Evolutionary conservation across 139 green algal species (phyloP), one percentile per base, ranked within the genome.

Genomic region (Edaphochlamys debaryana): DNA sequence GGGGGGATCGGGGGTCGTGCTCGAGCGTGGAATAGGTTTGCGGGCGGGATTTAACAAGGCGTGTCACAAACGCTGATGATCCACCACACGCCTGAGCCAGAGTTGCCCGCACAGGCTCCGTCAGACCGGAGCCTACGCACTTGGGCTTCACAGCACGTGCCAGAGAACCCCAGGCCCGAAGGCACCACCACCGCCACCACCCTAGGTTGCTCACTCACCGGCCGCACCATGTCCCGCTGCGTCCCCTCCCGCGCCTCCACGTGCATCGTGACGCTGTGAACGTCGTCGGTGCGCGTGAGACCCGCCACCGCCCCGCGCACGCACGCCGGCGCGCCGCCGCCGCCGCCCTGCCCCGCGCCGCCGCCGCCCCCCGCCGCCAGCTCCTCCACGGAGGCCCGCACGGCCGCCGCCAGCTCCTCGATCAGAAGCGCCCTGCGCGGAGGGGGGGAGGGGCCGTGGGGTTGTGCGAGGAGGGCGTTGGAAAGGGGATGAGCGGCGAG

Each of bases 391-490:
- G 87, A 76, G 48, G 88, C 80, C 56, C 86, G 83, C 48, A 94
- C 62, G 27, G 79, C 64, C 0, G 91, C 87, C 17, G 85, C 79
- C 30, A 94, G 80, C 89, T 94, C 91, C 67, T 93, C 91, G 15
- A 94, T 50, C 38, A 93, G 80, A 37, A 93, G 80, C 13, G 60
- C 64, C 36, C 76, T 82, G 58, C 0, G 15, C n/a, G 22, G 38
- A 22, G 67, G 5, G 40, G 15, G 32, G 37, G 2, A 69, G 32
- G 63, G 63, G n/a, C n/a, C n/a, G 32, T 67, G 8, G 48, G 29
- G 42, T 38, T 62, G 27, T 54, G 45, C 11, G 45, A 54, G 45
- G n/a, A n/a, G n/a, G n/a, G n/a, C n/a, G n/a, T n/a, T n/a, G n/a
- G n/a, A n/a, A n/a, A n/a, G n/a, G n/a, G 45, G 45, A 54, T 13